Evolutionary conservation across 2,329 filamentous ascomycete genomes (phyloP).

Genomic region (Colletotrichum plurivorum): DNA sequence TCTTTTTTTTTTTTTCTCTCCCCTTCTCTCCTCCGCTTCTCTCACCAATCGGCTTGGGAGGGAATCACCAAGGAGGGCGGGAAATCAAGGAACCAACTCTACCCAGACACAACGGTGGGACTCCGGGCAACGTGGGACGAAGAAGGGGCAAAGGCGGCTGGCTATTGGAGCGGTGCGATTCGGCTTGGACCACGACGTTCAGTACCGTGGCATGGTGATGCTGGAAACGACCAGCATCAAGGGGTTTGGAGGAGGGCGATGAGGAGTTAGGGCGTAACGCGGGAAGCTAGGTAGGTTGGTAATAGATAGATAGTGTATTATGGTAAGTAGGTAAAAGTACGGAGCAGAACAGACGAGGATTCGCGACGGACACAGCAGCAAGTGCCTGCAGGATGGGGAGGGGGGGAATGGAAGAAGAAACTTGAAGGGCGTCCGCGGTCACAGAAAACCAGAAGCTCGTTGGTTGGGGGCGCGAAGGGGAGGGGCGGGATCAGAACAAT

Average conservation of each 20-base stretch:
- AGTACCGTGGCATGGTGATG: conserved; percentile 31
- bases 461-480: conserved; percentile 1
- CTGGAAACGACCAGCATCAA: conserved; percentile 38
- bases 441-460: conserved; percentile 6
- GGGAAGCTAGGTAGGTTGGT: too few relatives aligned
- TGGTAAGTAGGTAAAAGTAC: conserved; percentile 12
- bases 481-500: conserved; percentile 18
- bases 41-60: conserved; percentile 33
- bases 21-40: background rate
- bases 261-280: conserved; percentile 2
- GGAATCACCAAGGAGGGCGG: conserved; percentile 26
- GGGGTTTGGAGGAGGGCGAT: conserved; percentile 23
- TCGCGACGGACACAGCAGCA: conserved; percentile 35
- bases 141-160: conserved; percentile 10
- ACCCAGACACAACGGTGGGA: conserved; percentile 22
- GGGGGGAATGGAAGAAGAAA: conserved; percentile 18
- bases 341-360: conserved; percentile 30
- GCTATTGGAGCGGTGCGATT: conserved; percentile 32
- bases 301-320: background rate
- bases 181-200: conserved; percentile 30
- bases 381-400: conserved; percentile 30
- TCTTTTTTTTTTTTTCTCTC: background rate
- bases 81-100: conserved; percentile 28
- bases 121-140: conserved; percentile 35
- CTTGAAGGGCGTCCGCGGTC: conserved; percentile 9